Evolutionary conservation across 371 early-diverging fungal genomes (phyloP), one percentile per base, ranked within the genome.

Genomic region (Ordospora pajunii): DNA sequence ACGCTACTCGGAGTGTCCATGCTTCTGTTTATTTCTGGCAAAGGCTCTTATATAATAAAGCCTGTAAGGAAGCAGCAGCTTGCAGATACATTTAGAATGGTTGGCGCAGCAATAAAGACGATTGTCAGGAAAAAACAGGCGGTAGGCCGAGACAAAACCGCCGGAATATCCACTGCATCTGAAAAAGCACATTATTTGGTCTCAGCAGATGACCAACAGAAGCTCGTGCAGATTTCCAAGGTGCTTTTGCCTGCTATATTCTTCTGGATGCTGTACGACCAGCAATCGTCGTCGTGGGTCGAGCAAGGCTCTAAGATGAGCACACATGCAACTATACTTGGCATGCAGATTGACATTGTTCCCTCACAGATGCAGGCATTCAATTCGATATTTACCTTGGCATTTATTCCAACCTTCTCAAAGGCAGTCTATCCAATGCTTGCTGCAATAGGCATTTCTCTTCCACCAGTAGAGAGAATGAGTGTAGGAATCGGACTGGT

Each of bases 321-420:
- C 7, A 21, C 25, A n/a, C 46, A n/a, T 40, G 37, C 69, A 21
- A 42, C 17, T 11, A 37, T 80, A 40, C 25, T 75, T 32, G 63
- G 48, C 2, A 46, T 58, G 11, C 4, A 52, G 8, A 11, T 78
- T 3, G 48, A 58, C n/a, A 70, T 81, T 42, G 11, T 68, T 10
- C 81, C 84, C 5, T 73, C 80, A 8, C 83, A 85, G 65, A 81
- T 86, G 79, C 85, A 78, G 32, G 64, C 79, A 54, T 53, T 83
- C 37, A 87, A 87, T 77, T 78, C 87, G 19, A 42, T 89, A 70
- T 75, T 86, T 27, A 85, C 89, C 43, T 66, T 88, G 22, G 46
- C 86, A 45, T 53, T 89, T 40, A 88, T 88, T 63, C 89, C 89
- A 19, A 62, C 88, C 54, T 84, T 88, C 50, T 78, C 86, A 66